A percentile compares a stretch with the other conserved stretches of the same genome.
phyloP scores from a whole-genome alignment of 1,284 basidiomycete genomes.

The Tilletia setariae region DNA sequence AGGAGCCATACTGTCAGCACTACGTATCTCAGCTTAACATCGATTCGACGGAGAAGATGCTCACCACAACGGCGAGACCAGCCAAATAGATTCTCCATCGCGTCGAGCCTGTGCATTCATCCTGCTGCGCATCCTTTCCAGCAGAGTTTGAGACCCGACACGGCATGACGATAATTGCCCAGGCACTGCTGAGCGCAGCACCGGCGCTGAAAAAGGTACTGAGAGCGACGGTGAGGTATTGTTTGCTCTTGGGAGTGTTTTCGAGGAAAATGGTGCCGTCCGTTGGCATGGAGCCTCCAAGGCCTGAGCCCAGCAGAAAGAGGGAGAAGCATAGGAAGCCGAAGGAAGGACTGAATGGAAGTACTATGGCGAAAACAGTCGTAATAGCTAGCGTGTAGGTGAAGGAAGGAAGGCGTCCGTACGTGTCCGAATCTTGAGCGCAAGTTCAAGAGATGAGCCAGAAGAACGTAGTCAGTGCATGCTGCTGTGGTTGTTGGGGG shows the following conservation, averaged over 20 bases:
- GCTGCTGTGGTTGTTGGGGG: too few relatives aligned
- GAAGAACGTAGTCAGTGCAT: too few relatives aligned
- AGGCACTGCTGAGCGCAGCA: conserved; percentile 9
- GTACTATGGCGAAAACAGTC: conserved; percentile 78
- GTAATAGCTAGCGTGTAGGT: conserved; percentile 88
- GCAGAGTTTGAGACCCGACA: background rate
- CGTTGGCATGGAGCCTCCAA: conserved; percentile 81
- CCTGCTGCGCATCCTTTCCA: background rate
- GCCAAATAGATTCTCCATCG: conserved; percentile 29
- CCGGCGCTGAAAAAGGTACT: conserved; percentile 69
- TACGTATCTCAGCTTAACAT: background rate
- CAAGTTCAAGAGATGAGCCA: background rate
- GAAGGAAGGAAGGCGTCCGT: conserved; percentile 80
- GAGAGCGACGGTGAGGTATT: conserved; percentile 89
- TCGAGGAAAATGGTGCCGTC: conserved; percentile 92
- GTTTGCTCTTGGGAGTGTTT: conserved; percentile 83
- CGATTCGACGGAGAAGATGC: background rate
- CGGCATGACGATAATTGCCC: conserved; percentile 15
- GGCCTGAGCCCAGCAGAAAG: conserved; percentile 84
- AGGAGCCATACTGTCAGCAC: background rate
- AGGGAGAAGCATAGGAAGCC: conserved; percentile 69
- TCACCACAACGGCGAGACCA: conserved; percentile 25
- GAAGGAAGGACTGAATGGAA: conserved; percentile 75
- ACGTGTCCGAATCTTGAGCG: conserved; percentile 51
- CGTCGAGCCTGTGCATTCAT: conserved; percentile 19